Base-by-base conservation (phyloP, 2,329 filamentous ascomycete genomes). In the Colletotrichum zoysiae region DNA sequence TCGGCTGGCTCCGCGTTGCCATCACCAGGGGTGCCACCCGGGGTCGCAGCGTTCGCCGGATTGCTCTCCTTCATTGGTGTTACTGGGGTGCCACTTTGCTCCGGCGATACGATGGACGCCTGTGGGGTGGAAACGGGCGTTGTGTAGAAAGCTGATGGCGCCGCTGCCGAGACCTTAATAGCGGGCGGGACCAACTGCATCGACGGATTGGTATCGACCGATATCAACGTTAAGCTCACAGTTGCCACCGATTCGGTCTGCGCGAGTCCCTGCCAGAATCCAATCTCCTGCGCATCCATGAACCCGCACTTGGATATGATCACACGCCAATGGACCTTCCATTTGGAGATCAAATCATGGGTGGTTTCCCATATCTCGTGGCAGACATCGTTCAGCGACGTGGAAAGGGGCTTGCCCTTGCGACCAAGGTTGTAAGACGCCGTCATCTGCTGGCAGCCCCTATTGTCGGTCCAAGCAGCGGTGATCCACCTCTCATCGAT, bases 351-450 rank as follows among this genome's bases (percentile, higher is more conserved):
- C 42, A 95, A 87, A n/a, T 92, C 91, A 40, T 92, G 83, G 0
- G 93, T 95, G 1, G 90, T 92, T 67, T 90, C 88, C 93, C 93
- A 95, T 3, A 96, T 92, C 76, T 95, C 93, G 59, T 88, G 86
- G 1, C 90, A 89, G n/a, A 95, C 84, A 30, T 93, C 89, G 18
- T 84, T 84, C 73, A 94, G 88, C 1, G 83, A 78, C 18, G 84
- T 86, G 9, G 87, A 83, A 3, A 87, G 78, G 1, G 84, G 79
- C 66, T 86, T 84, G 75, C 87, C 84, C 81, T 89, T 86, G 73
- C 91, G 84, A 20, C 89, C 85, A 56, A 95, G 83, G 76, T 92
- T 93, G 79, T 95, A 95, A 0, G 92, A 92, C 0, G 90, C 88
- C 20, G 88, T 93, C 75, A 91, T 89, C 78, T 95, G 92, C 73